Conservation (phyloP, 495 filamentous ascomycete genomes). For the Neurospora pannonica region DNA sequence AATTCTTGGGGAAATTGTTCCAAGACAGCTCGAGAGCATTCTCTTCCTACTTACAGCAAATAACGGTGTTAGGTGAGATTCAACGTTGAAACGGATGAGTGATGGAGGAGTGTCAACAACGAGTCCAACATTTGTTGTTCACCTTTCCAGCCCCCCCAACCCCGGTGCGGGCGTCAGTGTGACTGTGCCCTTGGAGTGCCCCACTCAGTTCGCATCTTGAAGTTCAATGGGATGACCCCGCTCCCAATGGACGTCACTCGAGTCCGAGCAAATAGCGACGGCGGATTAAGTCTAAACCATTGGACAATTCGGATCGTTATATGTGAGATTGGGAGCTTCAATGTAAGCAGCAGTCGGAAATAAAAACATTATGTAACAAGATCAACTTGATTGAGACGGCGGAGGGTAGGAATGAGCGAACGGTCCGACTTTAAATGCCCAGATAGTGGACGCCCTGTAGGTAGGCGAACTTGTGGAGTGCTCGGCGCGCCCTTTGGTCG, state of each 20-base stretch:
- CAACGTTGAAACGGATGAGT: background rate
- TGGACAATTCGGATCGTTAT: background rate
- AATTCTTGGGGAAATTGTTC: background rate
- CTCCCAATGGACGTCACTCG: background rate
- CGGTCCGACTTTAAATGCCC: background rate
- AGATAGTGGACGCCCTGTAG: background rate
- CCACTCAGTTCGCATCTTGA: background rate
- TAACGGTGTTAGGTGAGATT: background rate
- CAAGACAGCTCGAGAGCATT: background rate
- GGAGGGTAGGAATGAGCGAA: background rate
- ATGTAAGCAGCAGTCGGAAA: background rate
- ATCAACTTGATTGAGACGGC: background rate
- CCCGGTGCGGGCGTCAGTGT: background rate
- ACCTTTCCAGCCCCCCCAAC: background rate
- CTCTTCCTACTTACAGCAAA: background rate
- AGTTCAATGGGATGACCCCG: background rate
- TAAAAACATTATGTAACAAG: background rate
- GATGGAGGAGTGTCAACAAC: background rate
- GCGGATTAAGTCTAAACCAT: background rate
- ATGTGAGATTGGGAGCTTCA: background rate
- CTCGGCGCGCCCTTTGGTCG: background rate
- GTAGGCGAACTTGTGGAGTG: background rate
- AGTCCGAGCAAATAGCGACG: background rate
- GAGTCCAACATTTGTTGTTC: background rate
- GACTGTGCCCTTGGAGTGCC: background rate